Evolutionary conservation across 441 rosid genomes (phyloP).

Genomic region (Gossypium schwendimanii): DNA sequence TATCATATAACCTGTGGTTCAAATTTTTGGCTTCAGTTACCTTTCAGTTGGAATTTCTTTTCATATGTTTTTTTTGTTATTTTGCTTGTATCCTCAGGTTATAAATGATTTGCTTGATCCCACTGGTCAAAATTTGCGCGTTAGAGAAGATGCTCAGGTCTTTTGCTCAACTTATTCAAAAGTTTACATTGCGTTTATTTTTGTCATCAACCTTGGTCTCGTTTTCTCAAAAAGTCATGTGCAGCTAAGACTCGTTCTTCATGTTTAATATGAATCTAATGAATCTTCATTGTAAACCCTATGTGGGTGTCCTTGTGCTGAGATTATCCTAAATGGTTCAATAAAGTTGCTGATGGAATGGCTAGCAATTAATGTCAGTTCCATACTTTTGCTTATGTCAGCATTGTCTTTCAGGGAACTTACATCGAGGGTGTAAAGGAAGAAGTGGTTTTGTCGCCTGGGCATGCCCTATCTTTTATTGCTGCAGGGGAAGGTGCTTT

Average conservation of each 20-base stretch:
- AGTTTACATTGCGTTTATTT: conserved; percentile 2
- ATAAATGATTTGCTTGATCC: conserved; percentile 98
- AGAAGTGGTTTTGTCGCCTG: conserved; percentile 98
- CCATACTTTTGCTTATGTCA: background rate
- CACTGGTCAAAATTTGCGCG: conserved; percentile 93
- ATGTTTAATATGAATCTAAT: background rate
- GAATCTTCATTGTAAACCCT: background rate
- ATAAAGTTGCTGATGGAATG: background rate
- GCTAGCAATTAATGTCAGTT: conserved; percentile 3
- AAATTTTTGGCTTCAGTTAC: background rate
- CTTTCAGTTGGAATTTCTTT: background rate
- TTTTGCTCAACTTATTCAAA: conserved; percentile 7
- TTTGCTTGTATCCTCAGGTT: conserved; percentile 50
- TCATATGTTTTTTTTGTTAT: conserved; percentile 11
- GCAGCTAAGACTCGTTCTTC: background rate
- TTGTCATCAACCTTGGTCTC: background rate
- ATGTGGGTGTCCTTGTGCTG: background rate
- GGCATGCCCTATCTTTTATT: conserved; percentile 95
- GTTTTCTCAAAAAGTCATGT: background rate
- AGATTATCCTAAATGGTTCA: background rate
- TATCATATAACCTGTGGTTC: background rate
- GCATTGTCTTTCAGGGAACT: conserved; percentile 57
- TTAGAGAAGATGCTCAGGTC: conserved; percentile 97
- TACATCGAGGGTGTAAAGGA: conserved; percentile 98
- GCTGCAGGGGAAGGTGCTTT: conserved; percentile 95